These are phyloP conservation scores for Botryotinia calthae DNA, from an alignment of 2,329 filamentous ascomycete genomes.

Conservation along the genomic window DNA sequence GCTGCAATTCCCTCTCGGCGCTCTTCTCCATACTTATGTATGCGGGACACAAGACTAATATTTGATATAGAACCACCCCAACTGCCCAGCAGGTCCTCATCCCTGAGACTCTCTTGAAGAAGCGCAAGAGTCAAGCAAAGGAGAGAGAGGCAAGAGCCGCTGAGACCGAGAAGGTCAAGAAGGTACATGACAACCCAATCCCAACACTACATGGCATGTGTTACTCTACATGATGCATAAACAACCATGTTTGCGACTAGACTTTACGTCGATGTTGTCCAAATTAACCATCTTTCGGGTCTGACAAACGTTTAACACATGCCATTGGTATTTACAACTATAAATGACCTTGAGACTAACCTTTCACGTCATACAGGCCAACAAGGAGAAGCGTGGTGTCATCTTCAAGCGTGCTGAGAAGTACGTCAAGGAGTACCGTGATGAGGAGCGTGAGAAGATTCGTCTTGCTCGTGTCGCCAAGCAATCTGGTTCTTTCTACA, in stretches of 20 bases:
- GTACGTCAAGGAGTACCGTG: conserved; percentile 99
- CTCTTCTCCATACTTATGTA: conserved; percentile 62
- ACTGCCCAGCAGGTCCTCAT: conserved; percentile 95
- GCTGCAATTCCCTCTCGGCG: conserved; percentile 92
- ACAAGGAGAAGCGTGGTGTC: conserved; percentile 96
- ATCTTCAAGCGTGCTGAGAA: conserved; percentile 99
- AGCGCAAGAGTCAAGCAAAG: conserved; percentile 99
- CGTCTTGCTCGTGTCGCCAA: conserved; percentile 86
- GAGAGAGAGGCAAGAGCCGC: conserved; percentile 84
- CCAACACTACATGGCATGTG: neutral
- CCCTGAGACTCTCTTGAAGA: conserved; percentile 99
- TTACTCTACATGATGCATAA: conserved; percentile 71
- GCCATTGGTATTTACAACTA: conserved; percentile 26
- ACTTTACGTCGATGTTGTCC: conserved; percentile 87
- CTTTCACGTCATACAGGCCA: conserved; percentile 60
- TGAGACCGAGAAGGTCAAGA: conserved; percentile 81
- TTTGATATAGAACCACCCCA: conserved; percentile 77
- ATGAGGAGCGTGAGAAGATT: conserved; percentile 97
- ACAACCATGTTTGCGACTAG: conserved; percentile 85
- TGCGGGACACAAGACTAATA: conserved; percentile 75
- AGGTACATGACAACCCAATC: conserved; percentile 52
- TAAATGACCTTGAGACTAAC: conserved; percentile 40
- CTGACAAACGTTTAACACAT: conserved; percentile 57
- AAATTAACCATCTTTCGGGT: conserved; percentile 99
- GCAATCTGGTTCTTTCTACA: conserved; percentile 89